phyloP scores from a whole-genome alignment of 2,329 filamentous ascomycete genomes.

The Alternaria longipes region DNA sequence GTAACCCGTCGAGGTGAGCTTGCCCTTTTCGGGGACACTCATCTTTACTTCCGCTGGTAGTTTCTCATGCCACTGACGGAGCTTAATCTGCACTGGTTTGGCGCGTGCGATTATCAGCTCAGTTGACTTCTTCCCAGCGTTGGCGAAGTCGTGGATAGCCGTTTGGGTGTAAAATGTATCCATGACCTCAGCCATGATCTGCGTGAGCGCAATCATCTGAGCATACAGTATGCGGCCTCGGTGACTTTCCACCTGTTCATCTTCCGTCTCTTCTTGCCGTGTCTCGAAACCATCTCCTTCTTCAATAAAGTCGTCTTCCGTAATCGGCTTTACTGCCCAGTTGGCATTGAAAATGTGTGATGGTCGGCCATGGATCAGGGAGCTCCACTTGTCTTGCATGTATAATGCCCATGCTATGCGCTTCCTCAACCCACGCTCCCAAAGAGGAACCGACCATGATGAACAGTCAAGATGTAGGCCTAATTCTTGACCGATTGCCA shows the following conservation, averaged over 20 bases:
- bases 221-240: constrained; percentile 75
- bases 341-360: constrained; percentile 76
- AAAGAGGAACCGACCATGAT: constrained; percentile 84
- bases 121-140: constrained; percentile 74
- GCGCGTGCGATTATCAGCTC: constrained; percentile 77
- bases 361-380: constrained; percentile 83
- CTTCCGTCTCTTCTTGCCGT: constrained; percentile 57
- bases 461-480: constrained; percentile 89
- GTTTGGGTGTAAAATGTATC: constrained; percentile 84
- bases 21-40: constrained; percentile 61
- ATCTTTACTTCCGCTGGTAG: constrained; percentile 72
- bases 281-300: constrained; percentile 65
- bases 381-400: constrained; percentile 94
- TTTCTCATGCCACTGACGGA: constrained; percentile 82
- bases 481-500: constrained; percentile 86
- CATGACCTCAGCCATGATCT: constrained; percentile 80
- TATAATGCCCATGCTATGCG: constrained; percentile 90
- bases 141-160: constrained; percentile 73
- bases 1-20: constrained; percentile 64
- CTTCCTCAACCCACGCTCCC: constrained; percentile 86
- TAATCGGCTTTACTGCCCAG: constrained; percentile 79
- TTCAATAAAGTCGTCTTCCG: constrained; percentile 75
- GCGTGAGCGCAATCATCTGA: constrained; percentile 78
- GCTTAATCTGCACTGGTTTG: constrained; percentile 82
- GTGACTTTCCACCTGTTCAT: constrained; percentile 69